Evolutionary conservation across 2,329 filamentous ascomycete species (phyloP).

Genomic region (Didymella pinodella): DNA sequence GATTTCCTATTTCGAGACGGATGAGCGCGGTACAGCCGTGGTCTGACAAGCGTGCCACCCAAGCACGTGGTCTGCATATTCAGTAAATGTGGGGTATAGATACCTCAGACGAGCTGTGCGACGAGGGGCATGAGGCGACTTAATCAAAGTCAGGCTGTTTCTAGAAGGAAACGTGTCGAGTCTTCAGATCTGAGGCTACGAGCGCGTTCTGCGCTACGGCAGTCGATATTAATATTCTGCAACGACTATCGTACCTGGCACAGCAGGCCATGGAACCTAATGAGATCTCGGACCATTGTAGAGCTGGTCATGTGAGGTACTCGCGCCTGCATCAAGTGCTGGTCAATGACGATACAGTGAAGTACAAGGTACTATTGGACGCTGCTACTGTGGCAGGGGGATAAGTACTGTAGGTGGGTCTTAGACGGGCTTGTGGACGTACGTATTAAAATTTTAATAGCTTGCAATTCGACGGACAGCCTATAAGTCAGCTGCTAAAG

Average conservation of each 20-base stretch:
- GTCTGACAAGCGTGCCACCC: conserved; percentile 11
- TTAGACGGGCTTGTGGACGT: too few species aligned
- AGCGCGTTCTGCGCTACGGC: conserved; percentile 25
- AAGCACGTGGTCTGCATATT: conserved; percentile 14
- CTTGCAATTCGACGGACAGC: too few species aligned
- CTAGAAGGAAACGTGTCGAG: conserved; percentile 3
- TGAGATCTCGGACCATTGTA: not conserved
- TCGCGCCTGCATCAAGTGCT: not conserved
- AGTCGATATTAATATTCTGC: conserved; percentile 2
- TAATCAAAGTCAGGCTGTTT: conserved; percentile 11
- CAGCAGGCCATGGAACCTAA: not conserved
- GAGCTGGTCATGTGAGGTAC: not conserved
- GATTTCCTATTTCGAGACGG: conserved; percentile 17
- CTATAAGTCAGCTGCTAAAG: too few species aligned
- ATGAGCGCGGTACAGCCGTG: conserved; percentile 2
- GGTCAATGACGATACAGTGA: not conserved
- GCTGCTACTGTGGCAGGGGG: too few species aligned
- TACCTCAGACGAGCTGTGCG: not conserved
- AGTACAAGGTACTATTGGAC: not conserved
- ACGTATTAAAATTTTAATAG: too few species aligned
- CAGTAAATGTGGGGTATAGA: conserved; percentile 7
- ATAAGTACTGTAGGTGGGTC: too few species aligned
- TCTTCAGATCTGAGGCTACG: conserved; percentile 6
- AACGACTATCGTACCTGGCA: not conserved
- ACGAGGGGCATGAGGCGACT: conserved; percentile 2